phyloP scores from a whole-genome alignment of 306 rosid genomes.

The Alnus glutinosa region DNA sequence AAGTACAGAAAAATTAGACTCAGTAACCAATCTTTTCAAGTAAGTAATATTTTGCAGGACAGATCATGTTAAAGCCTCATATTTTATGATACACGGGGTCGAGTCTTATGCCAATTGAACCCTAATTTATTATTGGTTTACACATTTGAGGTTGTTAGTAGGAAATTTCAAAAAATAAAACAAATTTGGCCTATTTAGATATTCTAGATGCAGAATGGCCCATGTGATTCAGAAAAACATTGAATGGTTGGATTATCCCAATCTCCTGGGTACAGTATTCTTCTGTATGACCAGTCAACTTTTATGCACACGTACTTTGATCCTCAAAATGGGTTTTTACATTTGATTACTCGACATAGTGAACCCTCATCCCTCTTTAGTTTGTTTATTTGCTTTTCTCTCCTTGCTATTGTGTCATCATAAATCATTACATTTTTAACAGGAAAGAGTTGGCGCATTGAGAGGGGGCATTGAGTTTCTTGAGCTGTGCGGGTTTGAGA shows the following conservation, averaged over 20 bases:
- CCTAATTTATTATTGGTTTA: background rate
- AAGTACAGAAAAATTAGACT: slow-evolving; percentile 80
- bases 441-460: slow-evolving; percentile 94
- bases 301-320: background rate
- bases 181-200: background rate
- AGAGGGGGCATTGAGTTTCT: slow-evolving; percentile 84
- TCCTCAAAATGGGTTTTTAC: background rate
- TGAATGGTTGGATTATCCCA: background rate
- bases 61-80: background rate
- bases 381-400: background rate
- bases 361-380: background rate
- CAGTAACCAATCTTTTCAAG: slow-evolving; percentile 71
- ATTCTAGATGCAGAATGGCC: no score
- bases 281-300: background rate
- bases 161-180: background rate
- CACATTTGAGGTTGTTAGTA: background rate
- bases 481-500: slow-evolving; percentile 91
- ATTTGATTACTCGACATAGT: background rate
- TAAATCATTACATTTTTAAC: slow-evolving; percentile 25
- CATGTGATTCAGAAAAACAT: background rate
- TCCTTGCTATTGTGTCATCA: background rate
- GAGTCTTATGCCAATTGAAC: background rate
- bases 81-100: background rate
- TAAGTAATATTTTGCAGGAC: slow-evolving; percentile 24
- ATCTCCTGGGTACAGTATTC: background rate